A percentile compares a stretch with the other conserved stretches of the same genome.
These are phyloP conservation scores for Zygoascus flipseniorum DNA, from an alignment of 805 yeast species.

Conservation along the genomic window DNA sequence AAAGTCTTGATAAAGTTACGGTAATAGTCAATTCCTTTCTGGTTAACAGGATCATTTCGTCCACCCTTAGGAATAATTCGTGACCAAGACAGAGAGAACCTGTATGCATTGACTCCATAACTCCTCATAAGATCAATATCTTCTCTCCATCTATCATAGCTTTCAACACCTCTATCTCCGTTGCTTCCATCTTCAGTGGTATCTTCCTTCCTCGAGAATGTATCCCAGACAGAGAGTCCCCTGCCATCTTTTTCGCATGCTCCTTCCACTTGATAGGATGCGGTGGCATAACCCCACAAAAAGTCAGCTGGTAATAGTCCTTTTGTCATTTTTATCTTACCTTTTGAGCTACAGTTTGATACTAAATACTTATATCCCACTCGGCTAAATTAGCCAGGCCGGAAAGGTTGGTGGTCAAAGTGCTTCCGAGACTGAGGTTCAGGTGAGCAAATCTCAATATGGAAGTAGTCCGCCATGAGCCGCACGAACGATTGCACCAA, in stretches of 20 bases:
- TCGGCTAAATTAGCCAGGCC: too few species aligned
- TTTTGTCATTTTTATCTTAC: neutral
- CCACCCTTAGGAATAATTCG: conserved; percentile 27
- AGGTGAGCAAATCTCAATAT: too few species aligned
- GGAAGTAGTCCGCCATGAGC: too few species aligned
- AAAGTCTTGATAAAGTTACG: conserved; percentile 23
- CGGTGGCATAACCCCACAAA: conserved; percentile 26
- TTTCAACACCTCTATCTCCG: conserved; percentile 21
- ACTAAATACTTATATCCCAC: too few species aligned
- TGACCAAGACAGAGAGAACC: conserved; percentile 29
- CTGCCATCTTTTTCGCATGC: conserved; percentile 29
- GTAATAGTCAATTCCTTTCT: conserved; percentile 25
- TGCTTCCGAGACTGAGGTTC: too few species aligned
- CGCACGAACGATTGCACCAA: too few species aligned
- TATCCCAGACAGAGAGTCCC: conserved; percentile 26
- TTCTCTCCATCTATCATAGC: conserved; percentile 28
- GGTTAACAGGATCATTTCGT: conserved; percentile 11
- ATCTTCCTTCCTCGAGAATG: conserved; percentile 5
- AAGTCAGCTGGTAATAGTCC: conserved; percentile 6
- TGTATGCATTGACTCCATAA: conserved; percentile 26
- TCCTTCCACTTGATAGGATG: conserved; percentile 31
- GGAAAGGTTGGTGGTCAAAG: too few species aligned
- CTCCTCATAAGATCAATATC: conserved; percentile 27
- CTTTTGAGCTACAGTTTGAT: too few species aligned
- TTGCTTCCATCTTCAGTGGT: neutral